Evolutionary conservation across 2,329 filamentous ascomycete genomes (phyloP), one percentile per base, ranked within the genome.

Genomic region (Monilinia aucupariae): DNA sequence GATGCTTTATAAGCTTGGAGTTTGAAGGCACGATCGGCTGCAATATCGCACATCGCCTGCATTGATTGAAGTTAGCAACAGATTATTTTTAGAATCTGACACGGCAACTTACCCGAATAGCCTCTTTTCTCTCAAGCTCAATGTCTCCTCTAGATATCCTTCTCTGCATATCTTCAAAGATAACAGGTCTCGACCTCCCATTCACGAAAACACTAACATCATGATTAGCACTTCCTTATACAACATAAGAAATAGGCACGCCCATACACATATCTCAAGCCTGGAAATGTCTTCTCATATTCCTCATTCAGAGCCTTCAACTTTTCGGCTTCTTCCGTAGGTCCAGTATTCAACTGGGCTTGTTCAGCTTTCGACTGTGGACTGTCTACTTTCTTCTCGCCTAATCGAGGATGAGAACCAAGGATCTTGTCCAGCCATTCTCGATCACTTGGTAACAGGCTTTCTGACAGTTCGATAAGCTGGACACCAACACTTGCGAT

Each of bases 31-130:
- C 92, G 83, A 71, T 96, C 91, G 59, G 84, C 83, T 37, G 92
- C 92, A 72, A 97, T 97, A 70, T 92, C 89, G 72, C 91, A 91
- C 90, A 97, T 96, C 48, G 92, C 92, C 71, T 39, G 34, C 50
- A 37, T 59, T 17, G 60, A 61, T 54, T 64, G 48, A 65, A 67
- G n/a, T 70, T 59, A 69, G 65, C 54, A 61, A 37, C 37, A 10
- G 48, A 45, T 39, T 60, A 27, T 48, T 41, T 58, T 49, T 20
- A 41, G 15, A 49, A 8, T 58, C 20, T 43, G 37, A 39, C 27
- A 55, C 48, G 58, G 55, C 7, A 41, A 52, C 65, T 64, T 76
- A 92, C 91, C 81, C 88, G 81, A 56, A 96, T 87, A 7, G 85
- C 90, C 68, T 89, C 89, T 62, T 78, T 74, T 65, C 91, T 84